Evolutionary conservation across 148 eudicot species (phyloP).

Genomic region (Vaccinium macrocarpon): DNA sequence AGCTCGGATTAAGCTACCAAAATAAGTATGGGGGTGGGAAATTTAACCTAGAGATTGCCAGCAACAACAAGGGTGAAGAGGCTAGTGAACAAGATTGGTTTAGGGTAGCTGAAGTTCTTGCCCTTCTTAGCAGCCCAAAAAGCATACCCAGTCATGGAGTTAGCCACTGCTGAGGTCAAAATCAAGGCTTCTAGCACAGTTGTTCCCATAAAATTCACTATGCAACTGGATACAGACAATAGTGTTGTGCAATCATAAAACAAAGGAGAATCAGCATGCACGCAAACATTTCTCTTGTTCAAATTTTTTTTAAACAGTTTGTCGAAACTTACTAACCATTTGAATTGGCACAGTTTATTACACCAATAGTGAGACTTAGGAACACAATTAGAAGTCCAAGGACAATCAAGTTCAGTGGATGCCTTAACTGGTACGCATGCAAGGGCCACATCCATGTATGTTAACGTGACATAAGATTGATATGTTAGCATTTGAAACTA

Average conservation of each 20-base stretch:
- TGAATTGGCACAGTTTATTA: conserved; percentile 76
- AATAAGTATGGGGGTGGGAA: neutral
- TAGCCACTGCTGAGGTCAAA: conserved; percentile 77
- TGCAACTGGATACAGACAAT: neutral
- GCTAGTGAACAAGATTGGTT: conserved; percentile 89
- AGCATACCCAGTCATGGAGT: conserved; percentile 79
- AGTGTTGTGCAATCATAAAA: neutral
- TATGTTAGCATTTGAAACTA: neutral
- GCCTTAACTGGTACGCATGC: conserved; percentile 82
- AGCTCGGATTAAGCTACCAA: neutral
- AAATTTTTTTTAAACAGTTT: neutral
- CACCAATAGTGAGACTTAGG: conserved; percentile 87
- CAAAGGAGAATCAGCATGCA: too few species aligned
- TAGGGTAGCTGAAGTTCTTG: conserved; percentile 86
- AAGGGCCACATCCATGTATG: conserved; percentile 88
- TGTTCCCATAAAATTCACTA: conserved; percentile 50
- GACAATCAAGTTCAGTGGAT: conserved; percentile 79
- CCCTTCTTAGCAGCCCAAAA: conserved; percentile 99
- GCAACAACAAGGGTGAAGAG: conserved; percentile 52
- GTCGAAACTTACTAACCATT: conserved; percentile 52
- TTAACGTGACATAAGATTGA: neutral
- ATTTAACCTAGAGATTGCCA: conserved; percentile 70
- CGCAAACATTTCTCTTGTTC: too few species aligned
- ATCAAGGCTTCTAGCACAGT: conserved; percentile 94
- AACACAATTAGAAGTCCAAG: conserved; percentile 79